Evolutionary conservation across 148 eudicot species (phyloP).

Genomic region (Rhododendron ovatum): DNA sequence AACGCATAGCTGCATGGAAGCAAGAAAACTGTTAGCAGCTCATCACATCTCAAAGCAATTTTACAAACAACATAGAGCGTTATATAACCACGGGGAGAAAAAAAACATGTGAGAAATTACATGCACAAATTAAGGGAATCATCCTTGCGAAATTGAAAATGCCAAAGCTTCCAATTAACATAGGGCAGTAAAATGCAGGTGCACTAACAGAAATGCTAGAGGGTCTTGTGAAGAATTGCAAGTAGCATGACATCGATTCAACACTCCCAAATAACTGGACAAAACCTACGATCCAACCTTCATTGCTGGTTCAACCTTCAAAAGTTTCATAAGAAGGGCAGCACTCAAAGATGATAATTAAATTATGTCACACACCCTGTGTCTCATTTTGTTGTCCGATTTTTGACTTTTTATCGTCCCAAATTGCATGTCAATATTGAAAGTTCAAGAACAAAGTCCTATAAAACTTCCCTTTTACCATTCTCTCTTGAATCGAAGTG

Average conservation of each 20-base stretch:
- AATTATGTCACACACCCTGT: background rate
- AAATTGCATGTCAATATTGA: background rate
- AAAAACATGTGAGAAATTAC: background rate
- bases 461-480: background rate
- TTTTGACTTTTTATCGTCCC: background rate
- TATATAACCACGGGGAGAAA: too few species aligned
- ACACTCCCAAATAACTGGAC: background rate
- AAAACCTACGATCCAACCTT: background rate
- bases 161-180: background rate
- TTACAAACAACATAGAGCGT: background rate
- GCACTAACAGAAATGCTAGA: background rate
- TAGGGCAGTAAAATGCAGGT: background rate
- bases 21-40: slow-evolving; percentile 8
- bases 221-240: background rate
- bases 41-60: background rate
- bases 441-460: background rate
- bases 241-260: background rate
- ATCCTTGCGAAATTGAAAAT: background rate
- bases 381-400: background rate
- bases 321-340: background rate
- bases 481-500: background rate
- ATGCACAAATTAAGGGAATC: background rate
- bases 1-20: slow-evolving; percentile 58
- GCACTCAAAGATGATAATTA: background rate
- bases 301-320: background rate